Evolutionary conservation across 2,329 filamentous ascomycete species (phyloP).

Genomic region (Grosmannia clavigera): DNA sequence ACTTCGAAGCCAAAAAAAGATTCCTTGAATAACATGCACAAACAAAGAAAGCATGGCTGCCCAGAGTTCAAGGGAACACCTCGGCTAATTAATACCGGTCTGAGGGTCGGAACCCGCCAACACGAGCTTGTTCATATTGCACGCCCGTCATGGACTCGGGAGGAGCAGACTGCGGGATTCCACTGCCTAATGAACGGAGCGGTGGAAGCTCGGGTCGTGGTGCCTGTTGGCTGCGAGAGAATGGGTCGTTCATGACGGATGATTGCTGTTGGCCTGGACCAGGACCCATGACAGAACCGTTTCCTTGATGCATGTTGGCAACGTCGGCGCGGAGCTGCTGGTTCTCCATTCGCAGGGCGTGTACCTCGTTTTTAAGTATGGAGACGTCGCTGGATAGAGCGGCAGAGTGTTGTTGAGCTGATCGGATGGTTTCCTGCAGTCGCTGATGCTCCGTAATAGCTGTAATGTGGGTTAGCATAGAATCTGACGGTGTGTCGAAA

Average conservation of each 20-base stretch:
- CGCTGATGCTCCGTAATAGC: conserved; percentile 51
- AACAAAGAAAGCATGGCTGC: not conserved
- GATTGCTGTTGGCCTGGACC: conserved; percentile 10
- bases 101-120: conserved; percentile 31
- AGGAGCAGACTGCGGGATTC: conserved; percentile 19
- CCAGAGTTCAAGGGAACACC: not conserved
- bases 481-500: not conserved
- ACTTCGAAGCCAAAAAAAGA: not conserved
- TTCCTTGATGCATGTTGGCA: conserved; percentile 12
- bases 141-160: conserved; percentile 54
- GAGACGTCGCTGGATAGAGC: conserved; percentile 31
- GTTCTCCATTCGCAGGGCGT: conserved; percentile 33
- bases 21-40: not conserved
- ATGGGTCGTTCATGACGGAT: conserved; percentile 13
- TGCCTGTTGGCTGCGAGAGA: conserved; percentile 14
- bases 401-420: conserved; percentile 32
- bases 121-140: conserved; percentile 42
- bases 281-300: not conserved
- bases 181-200: conserved; percentile 37
- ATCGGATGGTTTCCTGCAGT: conserved; percentile 35
- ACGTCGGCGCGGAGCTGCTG: conserved; percentile 30
- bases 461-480: conserved; percentile 16
- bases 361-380: conserved; percentile 35
- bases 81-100: conserved; percentile 5
- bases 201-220: conserved; percentile 42